phyloP scores from a whole-genome alignment of 164 flowering plant species.

The Chimonanthus salicifolius region DNA sequence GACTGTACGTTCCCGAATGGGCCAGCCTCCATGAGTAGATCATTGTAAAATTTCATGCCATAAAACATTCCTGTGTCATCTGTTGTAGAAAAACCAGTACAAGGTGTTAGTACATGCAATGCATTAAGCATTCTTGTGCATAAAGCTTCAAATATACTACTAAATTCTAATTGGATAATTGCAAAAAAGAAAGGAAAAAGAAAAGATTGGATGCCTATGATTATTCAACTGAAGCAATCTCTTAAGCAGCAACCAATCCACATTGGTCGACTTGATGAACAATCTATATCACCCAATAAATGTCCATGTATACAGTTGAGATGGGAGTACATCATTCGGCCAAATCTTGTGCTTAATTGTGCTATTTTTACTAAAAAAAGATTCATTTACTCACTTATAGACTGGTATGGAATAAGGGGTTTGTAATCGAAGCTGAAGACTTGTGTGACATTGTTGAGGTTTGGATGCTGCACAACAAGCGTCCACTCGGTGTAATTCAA shows the following conservation, averaged over 20 bases:
- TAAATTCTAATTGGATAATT: no score
- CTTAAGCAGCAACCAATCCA: not conserved
- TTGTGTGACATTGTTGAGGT: slow-evolving; percentile 75
- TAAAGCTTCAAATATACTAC: no score
- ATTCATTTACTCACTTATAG: slow-evolving; percentile 50
- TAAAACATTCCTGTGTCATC: slow-evolving; percentile 89
- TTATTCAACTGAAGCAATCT: not conserved
- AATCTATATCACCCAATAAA: not conserved
- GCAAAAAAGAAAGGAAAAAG: no score
- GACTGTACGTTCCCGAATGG: slow-evolving; percentile 72
- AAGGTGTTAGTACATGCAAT: not conserved
- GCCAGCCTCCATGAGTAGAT: slow-evolving; percentile 75
- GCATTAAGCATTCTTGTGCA: not conserved
- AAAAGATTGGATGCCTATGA: not conserved
- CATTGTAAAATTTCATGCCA: slow-evolving; percentile 82
- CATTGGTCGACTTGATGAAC: not conserved
- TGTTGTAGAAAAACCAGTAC: slow-evolving; percentile 25
- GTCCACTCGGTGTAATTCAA: slow-evolving; percentile 76
- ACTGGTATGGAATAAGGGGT: slow-evolving; percentile 60
- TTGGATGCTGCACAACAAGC: slow-evolving; percentile 76
- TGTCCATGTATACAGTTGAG: not conserved
- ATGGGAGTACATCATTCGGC: not conserved
- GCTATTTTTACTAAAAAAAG: not conserved
- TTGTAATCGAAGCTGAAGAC: slow-evolving; percentile 85
- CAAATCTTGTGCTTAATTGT: not conserved